Percentiles rank a stretch among this genome's conserved stretches.
Conservation (phyloP, 768 basidiomycete genomes). For the Mycena alexandri region DNA sequence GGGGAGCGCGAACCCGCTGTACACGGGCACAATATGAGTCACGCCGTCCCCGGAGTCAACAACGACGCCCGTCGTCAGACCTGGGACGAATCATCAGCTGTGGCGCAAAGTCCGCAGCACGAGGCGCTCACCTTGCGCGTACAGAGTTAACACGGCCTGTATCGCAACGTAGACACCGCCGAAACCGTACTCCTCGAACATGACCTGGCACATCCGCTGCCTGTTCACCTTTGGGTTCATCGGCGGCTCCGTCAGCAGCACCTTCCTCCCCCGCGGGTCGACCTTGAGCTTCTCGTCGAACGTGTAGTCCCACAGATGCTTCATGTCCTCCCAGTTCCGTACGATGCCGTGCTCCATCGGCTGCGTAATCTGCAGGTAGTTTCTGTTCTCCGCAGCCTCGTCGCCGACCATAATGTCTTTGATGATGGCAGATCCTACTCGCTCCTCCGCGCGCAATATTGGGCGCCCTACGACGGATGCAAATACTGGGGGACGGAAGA, state of each 20-base stretch:
- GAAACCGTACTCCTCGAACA: conserved; percentile 99
- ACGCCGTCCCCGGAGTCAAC: conserved; percentile 99
- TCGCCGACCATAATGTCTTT: conserved; percentile 99
- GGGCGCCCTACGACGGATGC: conserved; percentile 97
- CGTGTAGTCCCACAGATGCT: conserved; percentile 97
- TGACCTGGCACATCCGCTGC: conserved; percentile 95
- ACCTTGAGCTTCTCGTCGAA: conserved; percentile 95
- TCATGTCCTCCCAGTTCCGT: conserved; percentile 99
- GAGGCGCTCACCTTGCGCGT: conserved; percentile 89
- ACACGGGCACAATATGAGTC: conserved; percentile 98
- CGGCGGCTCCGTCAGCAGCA: conserved; percentile 96
- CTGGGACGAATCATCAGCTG: conserved; percentile 54
- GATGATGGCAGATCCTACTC: conserved; percentile 87
- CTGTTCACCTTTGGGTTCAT: conserved; percentile 98
- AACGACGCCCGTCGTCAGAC: conserved; percentile 97
- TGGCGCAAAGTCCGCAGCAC: conserved; percentile 2
- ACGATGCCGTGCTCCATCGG: conserved; percentile 99
- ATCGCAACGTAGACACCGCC: conserved; percentile 97
- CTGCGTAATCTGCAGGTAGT: conserved; percentile 96
- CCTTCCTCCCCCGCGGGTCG: conserved; percentile 87
- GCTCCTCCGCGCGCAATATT: conserved; percentile 97
- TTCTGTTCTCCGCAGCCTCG: conserved; percentile 93
- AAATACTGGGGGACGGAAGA: conserved; percentile 72
- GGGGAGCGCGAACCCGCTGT: conserved; percentile 95
- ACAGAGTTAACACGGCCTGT: conserved; percentile 97